These are phyloP conservation scores for Eucalyptus marginata DNA, from an alignment of 345 rosid species.

Conservation along the genomic window DNA sequence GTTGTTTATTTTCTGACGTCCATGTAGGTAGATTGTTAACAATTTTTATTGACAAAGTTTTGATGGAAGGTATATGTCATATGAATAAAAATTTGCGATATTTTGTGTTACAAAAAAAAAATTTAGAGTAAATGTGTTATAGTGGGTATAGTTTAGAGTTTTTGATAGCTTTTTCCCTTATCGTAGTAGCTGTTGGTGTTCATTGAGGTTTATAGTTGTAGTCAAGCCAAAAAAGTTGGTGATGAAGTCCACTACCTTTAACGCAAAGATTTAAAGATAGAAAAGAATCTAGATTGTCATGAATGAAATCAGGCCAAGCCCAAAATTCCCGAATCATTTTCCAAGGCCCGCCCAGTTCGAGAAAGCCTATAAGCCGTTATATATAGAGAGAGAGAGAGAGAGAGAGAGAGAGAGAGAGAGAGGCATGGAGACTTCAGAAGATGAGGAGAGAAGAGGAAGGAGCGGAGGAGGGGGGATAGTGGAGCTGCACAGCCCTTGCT, in stretches of 20 bases:
- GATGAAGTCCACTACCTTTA: background rate
- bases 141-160: background rate
- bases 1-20: no score
- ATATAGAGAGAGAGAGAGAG: background rate
- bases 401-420: background rate
- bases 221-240: background rate
- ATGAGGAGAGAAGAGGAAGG: background rate
- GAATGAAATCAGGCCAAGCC: background rate
- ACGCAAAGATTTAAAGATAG: background rate
- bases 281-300: background rate
- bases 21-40: no score
- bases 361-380: background rate
- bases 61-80: background rate
- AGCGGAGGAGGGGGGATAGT: background rate
- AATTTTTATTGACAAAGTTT: no score
- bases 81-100: fast-evolving
- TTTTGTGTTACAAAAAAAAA: no score
- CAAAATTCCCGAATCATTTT: background rate
- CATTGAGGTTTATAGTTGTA: background rate
- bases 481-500: background rate
- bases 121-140: no score
- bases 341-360: background rate
- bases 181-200: background rate
- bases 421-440: background rate
- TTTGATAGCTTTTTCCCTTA: background rate